phyloP scores from a whole-genome alignment of 306 rosid genomes.

The Vachellia collinsii region DNA sequence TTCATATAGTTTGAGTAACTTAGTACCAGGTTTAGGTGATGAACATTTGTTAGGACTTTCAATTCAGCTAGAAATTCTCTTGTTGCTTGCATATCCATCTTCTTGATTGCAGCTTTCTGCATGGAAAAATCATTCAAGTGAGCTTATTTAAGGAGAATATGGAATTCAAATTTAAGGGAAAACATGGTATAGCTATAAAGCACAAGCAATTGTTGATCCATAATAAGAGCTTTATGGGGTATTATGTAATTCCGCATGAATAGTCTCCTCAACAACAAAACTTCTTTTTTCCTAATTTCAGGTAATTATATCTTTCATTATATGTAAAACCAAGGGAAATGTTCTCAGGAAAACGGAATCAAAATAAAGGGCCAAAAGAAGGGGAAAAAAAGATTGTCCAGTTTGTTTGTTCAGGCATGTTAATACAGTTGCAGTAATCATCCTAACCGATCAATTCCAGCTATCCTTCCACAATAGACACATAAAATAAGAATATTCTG shows the following conservation, averaged over 20 bases:
- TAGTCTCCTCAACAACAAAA: not conserved
- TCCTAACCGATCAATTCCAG: constrained; percentile 9
- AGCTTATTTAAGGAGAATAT: constrained; percentile 33
- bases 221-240: constrained; percentile 19
- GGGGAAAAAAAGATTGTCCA: not conserved
- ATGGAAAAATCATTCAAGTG: constrained; percentile 18
- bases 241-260: constrained; percentile 4
- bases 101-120: constrained; percentile 97
- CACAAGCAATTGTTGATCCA: constrained; percentile 6
- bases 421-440: not conserved
- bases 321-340: not conserved
- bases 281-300: too few species aligned
- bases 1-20: constrained; percentile 15
- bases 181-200: constrained; percentile 22
- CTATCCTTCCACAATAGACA: constrained; percentile 20
- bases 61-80: constrained; percentile 91
- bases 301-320: constrained; percentile 11
- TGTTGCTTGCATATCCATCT: constrained; percentile 97
- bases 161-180: constrained; percentile 4
- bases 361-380: not conserved
- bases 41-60: constrained; percentile 86
- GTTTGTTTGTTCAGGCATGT: constrained; percentile 8
- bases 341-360: constrained; percentile 23
- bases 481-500: constrained; percentile 7
- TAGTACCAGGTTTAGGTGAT: constrained; percentile 91